Conservation (phyloP, 148 eudicot genomes). For the Vaccinium myrtillus region DNA sequence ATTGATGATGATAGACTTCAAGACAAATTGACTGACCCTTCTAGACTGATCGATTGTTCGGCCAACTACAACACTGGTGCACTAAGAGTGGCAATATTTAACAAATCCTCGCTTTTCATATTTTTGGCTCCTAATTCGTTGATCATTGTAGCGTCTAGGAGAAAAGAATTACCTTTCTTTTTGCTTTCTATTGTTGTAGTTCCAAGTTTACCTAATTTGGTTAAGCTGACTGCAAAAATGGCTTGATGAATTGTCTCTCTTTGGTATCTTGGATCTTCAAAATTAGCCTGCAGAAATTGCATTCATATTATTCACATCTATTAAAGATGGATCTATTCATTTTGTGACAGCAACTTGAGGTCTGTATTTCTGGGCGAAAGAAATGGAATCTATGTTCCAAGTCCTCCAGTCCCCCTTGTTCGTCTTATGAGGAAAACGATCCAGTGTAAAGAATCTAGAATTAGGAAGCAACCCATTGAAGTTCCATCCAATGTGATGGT, state of each 20-base stretch:
- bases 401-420: conserved; percentile 32
- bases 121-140: neutral
- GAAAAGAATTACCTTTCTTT: neutral
- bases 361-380: conserved; percentile 54
- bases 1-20: too few species aligned
- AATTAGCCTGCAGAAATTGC: neutral
- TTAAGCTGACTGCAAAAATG: neutral
- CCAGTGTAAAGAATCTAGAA: conserved; percentile 88
- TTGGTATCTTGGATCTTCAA: neutral
- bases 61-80: neutral
- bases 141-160: neutral
- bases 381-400: conserved; percentile 35
- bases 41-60: too few species aligned
- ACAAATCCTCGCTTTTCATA: neutral
- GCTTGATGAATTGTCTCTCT: conserved; percentile 3
- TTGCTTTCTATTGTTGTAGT: neutral
- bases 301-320: neutral
- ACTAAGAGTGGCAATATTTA: neutral
- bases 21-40: too few species aligned
- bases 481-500: conserved; percentile 84
- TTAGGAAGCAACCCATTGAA: conserved; percentile 77
- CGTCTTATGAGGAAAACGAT: conserved; percentile 48
- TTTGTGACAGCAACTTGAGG: conserved; percentile 49
- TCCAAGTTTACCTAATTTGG: neutral
- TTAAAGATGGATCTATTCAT: neutral